Conservation (phyloP, 1,139 yeast species). For the Diutina neorugosa region DNA sequence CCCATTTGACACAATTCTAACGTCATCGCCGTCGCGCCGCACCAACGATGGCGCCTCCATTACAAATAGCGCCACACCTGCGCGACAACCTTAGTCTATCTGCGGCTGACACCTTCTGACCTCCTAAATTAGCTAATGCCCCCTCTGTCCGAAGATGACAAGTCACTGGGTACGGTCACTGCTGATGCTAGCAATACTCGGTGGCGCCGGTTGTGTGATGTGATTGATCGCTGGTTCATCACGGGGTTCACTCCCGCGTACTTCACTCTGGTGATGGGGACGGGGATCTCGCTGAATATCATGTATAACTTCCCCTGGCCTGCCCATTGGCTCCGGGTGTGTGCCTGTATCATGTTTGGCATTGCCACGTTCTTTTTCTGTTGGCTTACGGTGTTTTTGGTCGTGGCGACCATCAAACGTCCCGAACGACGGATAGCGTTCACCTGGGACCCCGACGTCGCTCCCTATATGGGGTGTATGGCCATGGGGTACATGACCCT, state of each 20-base stretch:
- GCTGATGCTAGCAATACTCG: not conserved
- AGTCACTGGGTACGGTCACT: not conserved
- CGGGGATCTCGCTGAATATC: slow-evolving; percentile 56
- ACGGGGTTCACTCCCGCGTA: slow-evolving; percentile 40
- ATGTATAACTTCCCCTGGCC: slow-evolving; percentile 55
- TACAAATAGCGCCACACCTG: not conserved
- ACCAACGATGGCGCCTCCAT: not conserved
- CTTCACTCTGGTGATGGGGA: slow-evolving; percentile 76
- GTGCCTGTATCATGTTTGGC: slow-evolving; percentile 46
- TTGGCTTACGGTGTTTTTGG: slow-evolving; percentile 23
- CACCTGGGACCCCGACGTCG: slow-evolving; percentile 32
- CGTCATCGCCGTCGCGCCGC: not conserved
- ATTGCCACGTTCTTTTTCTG: slow-evolving; percentile 38
- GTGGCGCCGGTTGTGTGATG: not conserved
- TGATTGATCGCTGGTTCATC: slow-evolving; percentile 9
- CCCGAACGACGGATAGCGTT: slow-evolving; percentile 22
- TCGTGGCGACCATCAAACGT: slow-evolving; percentile 23
- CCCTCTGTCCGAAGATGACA: not conserved
- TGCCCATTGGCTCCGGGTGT: slow-evolving; percentile 44
- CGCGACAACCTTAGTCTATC: not conserved
- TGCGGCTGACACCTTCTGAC: not conserved
- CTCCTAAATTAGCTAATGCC: not conserved
- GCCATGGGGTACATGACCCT: slow-evolving; percentile 71
- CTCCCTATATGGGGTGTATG: slow-evolving; percentile 61
- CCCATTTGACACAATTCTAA: not conserved